Evolutionary conservation across 768 basidiomycete species (phyloP).

Genomic region (Collybia nuda): DNA sequence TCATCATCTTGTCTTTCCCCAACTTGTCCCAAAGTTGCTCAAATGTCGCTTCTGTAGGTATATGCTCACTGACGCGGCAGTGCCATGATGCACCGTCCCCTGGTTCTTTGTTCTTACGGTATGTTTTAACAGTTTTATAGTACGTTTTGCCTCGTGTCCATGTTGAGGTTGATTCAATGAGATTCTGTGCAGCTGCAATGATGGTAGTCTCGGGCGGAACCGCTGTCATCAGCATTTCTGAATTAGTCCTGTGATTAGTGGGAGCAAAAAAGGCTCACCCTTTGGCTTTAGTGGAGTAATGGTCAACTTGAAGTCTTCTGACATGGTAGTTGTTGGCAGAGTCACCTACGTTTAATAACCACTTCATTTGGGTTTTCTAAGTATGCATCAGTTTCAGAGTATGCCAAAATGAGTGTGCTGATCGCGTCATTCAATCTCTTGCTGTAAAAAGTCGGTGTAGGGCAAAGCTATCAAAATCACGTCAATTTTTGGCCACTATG

Average conservation of each 20-base stretch:
- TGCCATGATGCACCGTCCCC: constrained; percentile 67
- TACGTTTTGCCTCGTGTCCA: constrained; percentile 75
- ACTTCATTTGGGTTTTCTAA: too few species aligned
- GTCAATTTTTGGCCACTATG: constrained; percentile 14
- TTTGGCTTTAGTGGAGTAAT: constrained; percentile 12
- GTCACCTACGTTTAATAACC: too few species aligned
- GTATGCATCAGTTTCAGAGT: not conserved
- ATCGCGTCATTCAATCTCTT: not conserved
- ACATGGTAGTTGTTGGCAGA: constrained; percentile 19
- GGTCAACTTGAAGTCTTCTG: constrained; percentile 10
- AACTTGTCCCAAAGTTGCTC: constrained; percentile 73
- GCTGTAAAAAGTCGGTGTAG: not conserved
- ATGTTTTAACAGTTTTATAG: constrained; percentile 57
- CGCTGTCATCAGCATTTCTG: constrained; percentile 34
- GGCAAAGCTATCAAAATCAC: constrained; percentile 5
- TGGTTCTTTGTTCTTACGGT: constrained; percentile 47
- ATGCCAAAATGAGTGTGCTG: not conserved
- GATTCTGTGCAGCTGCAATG: constrained; percentile 47
- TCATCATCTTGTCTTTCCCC: constrained; percentile 61
- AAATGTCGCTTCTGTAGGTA: constrained; percentile 65
- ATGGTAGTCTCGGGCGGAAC: constrained; percentile 62
- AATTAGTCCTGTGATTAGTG: not conserved
- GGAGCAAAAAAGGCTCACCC: constrained; percentile 3
- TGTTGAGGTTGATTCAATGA: constrained; percentile 53
- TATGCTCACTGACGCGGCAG: constrained; percentile 66